Evolutionary conservation across 441 rosid genomes (phyloP), one percentile per base, ranked within the genome.

Genomic region (Hypseocharis bilobata): DNA sequence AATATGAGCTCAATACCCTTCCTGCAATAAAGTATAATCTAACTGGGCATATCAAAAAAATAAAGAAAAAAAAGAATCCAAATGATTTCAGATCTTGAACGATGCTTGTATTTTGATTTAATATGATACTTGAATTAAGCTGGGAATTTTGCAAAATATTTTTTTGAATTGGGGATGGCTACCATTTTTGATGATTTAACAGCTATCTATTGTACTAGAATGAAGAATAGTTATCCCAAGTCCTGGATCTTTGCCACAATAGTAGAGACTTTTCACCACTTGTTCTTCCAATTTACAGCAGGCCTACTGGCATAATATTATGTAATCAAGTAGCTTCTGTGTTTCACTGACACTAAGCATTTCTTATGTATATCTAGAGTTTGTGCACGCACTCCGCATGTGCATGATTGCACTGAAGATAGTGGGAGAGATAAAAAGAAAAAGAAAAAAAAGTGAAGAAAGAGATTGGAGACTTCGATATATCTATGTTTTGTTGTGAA

Each of bases 1-100:
- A 16, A 56, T 19, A 38, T 57, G 66, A 65, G 36, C 60, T 70
- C 70, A 58, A 61, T 40, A 32, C 17, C 27, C 38, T 16, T 59
- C 62, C 23, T 29, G 62, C 60, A 55, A 55, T 26, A 23, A 55
- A 27, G 16, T 28, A 25, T 55, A 13, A n/a, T 55, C 17, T 55
- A 14, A 26, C 11, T 54, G 19, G 59, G 59, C n/a, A n/a, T n/a
- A n/a, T n/a, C n/a, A n/a, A n/a, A n/a, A n/a, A n/a, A n/a, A n/a
- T n/a, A n/a, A n/a, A n/a, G n/a, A n/a, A n/a, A n/a, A n/a, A n/a
- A n/a, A 10, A 54, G 59, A 54, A 6, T 54, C 59, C 29, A 25
- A 54, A 54, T 23, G 30, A 13, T 23, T 25, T 54, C 59, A 25
- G 59, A 3, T 54, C 59, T 25, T 51, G 14, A 54, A 25, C 25